Base-by-base conservation (phyloP, 1,284 basidiomycete genomes). In the Fomitopsis schrenkii region DNA sequence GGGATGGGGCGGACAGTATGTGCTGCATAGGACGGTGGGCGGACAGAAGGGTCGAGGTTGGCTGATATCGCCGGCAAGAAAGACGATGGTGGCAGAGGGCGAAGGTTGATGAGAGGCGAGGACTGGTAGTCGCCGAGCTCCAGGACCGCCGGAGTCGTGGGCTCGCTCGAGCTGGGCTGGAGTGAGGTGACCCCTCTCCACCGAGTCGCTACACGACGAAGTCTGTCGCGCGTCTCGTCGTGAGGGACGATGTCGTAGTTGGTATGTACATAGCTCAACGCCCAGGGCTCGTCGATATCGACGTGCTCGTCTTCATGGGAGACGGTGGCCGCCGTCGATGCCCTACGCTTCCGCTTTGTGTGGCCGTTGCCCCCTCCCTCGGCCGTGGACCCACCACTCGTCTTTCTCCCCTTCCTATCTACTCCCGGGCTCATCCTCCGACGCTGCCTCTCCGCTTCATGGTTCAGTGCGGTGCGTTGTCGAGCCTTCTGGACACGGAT, bases 181-280 rank as follows among this genome's bases (percentile, higher is more conserved):
- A 90, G 75, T 3, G 88, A 87, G n/a, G 84, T 83, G 28, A 90
- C 75, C 1, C 88, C 89, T 8, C 89, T 76, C 88, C 89, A 91
- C 36, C 81, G 75, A 40, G 81, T 79, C 10, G 89, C 86, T n/a
- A 85, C 80, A 17, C 77, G 74, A n/a, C 80, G 78, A 0, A 91
- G 78, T 42, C 78, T 80, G 36, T 78, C 74, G n/a, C 85, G 78
- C 0, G 82, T 82, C 28, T 81, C 75, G 33, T 79, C 74, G 59
- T 80, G 74, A 3, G 82, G 79, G 48, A 90, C 73, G 59, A 83
- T 73, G 67, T 88, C 84, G 38, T 79, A 71, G 2, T 76, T 69
- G 69, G 86, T 83, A 60, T 74, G 80, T 15, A 75, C 69, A 52
- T 76, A 76, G 62, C 68, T 72, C 54, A 72, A 67, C 22, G 68